Conservation (phyloP, 495 filamentous ascomycete species). For the Trichocladium antarcticum region DNA sequence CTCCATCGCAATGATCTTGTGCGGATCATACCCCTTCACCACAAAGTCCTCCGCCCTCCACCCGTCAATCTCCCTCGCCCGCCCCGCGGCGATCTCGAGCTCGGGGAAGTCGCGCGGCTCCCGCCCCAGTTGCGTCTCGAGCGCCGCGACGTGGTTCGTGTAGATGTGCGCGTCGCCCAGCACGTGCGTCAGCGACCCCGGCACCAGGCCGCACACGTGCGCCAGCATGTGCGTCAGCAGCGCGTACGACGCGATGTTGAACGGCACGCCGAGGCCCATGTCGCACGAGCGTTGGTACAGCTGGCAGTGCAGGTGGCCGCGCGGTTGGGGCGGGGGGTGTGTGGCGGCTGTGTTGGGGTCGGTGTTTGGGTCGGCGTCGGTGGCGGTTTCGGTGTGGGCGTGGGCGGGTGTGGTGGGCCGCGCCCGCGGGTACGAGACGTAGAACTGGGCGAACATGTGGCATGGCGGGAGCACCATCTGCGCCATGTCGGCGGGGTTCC, state of each 20-base stretch:
- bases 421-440: conserved; percentile 63
- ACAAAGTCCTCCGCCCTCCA: conserved; percentile 84
- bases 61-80: conserved; percentile 59
- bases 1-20: conserved; percentile 89
- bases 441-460: conserved; percentile 99
- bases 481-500: conserved; percentile 78
- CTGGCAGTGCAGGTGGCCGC: conserved; percentile 66
- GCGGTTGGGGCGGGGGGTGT: too few relatives aligned
- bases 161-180: conserved; percentile 98
- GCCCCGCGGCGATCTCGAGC: conserved; percentile 48
- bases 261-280: conserved; percentile 94
- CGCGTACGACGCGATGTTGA: conserved; percentile 93
- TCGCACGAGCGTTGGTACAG: conserved; percentile 93
- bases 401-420: neutral
- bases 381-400: neutral
- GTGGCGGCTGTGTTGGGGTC: conserved; percentile 22
- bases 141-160: conserved; percentile 79
- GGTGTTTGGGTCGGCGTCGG: conserved; percentile 3
- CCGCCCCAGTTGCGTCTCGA: conserved; percentile 66
- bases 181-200: conserved; percentile 75
- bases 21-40: conserved; percentile 78
- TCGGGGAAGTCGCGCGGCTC: conserved; percentile 75
- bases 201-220: conserved; percentile 67
- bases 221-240: conserved; percentile 90
- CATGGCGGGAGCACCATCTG: conserved; percentile 95